A percentile compares a stretch with the other conserved stretches of the same genome.
These are phyloP conservation scores for Aspergillus funiculosus DNA, from an alignment of 495 filamentous ascomycete genomes.

Conservation along the genomic window DNA sequence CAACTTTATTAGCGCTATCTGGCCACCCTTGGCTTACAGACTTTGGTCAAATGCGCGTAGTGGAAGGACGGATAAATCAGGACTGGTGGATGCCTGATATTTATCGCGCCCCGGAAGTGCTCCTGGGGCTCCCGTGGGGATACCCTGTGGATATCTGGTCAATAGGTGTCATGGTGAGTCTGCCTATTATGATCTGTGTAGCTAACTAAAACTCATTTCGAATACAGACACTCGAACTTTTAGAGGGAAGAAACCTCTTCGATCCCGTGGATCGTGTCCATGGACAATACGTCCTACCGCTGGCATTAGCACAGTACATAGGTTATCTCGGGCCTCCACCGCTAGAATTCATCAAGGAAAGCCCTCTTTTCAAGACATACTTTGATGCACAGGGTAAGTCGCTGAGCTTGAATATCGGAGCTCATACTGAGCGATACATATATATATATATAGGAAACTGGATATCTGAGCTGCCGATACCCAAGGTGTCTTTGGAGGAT, in stretches of 20 bases:
- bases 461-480: constrained; percentile 11
- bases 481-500: constrained; percentile 9
- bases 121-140: constrained; percentile 19
- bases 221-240: not conserved
- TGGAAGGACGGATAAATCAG: constrained; percentile 5
- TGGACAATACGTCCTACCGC: constrained; percentile 21
- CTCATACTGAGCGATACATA: not conserved
- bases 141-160: constrained; percentile 23
- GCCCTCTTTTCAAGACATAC: constrained; percentile 17
- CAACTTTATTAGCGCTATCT: constrained; percentile 9
- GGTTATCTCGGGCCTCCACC: constrained; percentile 21
- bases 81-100: constrained; percentile 24
- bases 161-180: constrained; percentile 18
- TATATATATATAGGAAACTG: constrained; percentile 9
- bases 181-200: not conserved
- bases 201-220: not conserved
- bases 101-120: constrained; percentile 23
- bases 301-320: constrained; percentile 27
- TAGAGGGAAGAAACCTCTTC: constrained; percentile 26
- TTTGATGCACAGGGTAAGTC: constrained; percentile 21
- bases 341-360: constrained; percentile 18
- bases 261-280: constrained; percentile 22
- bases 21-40: constrained; percentile 19
- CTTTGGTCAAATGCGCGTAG: constrained; percentile 18
- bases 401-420: not conserved